These are phyloP conservation scores for Apiospora rasikravindrae DNA, from an alignment of 2,329 filamentous ascomycete genomes.

Conservation along the genomic window DNA sequence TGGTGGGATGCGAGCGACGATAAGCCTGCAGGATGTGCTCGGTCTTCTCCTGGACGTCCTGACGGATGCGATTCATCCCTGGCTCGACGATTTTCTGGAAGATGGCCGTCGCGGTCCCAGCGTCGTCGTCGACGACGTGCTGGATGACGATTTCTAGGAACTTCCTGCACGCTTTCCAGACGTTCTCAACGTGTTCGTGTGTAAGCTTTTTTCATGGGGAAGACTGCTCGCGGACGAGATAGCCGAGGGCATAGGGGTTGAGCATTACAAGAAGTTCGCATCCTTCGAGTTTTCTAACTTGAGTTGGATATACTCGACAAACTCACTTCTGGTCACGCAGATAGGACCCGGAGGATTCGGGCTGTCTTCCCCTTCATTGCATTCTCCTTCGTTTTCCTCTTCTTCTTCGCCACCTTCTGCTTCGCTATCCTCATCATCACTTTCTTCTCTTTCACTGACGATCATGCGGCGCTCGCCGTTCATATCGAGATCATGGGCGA, in stretches of 20 bases:
- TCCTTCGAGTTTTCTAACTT: constrained; percentile 34
- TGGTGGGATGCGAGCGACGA: constrained; percentile 42
- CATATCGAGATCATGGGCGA: constrained; percentile 31
- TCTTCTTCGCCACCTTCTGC: not conserved
- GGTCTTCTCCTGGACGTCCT: constrained; percentile 30
- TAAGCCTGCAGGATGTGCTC: constrained; percentile 36
- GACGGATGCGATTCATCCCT: constrained; percentile 29
- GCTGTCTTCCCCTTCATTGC: not conserved
- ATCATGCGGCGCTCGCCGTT: constrained; percentile 26
- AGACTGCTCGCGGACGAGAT: constrained; percentile 41
- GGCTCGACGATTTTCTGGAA: constrained; percentile 16
- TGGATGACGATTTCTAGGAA: constrained; percentile 31
- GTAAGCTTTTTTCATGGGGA: constrained; percentile 36
- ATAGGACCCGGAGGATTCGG: not conserved
- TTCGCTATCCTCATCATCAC: not conserved
- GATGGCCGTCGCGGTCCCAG: constrained; percentile 26
- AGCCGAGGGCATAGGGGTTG: constrained; percentile 40
- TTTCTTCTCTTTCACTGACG: not conserved
- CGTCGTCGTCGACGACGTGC: constrained; percentile 28
- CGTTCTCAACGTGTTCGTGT: constrained; percentile 20
- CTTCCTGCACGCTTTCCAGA: constrained; percentile 15
- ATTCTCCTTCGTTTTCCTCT: constrained; percentile 22
- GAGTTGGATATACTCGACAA: constrained; percentile 33
- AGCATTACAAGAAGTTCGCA: constrained; percentile 43
- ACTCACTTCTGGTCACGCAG: constrained; percentile 27